phyloP scores from a whole-genome alignment of 2,329 filamentous ascomycete genomes.

The Cercospora citrullina region DNA sequence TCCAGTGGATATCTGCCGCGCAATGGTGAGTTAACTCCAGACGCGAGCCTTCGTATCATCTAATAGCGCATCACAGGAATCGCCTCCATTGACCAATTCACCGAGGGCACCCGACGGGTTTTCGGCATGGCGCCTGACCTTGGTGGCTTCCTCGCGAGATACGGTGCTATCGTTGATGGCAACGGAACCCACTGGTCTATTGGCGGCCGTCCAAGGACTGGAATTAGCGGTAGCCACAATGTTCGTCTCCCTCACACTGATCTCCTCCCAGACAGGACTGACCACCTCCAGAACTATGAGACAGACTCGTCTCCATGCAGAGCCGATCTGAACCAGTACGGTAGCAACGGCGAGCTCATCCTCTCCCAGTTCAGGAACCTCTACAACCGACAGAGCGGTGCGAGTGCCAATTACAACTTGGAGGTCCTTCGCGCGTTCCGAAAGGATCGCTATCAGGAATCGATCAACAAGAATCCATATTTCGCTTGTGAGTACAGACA shows the following conservation, averaged over 20 bases:
- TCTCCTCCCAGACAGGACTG: neutral
- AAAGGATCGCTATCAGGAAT: constrained; percentile 31
- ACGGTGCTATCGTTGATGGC: constrained; percentile 25
- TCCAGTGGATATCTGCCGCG: constrained; percentile 31
- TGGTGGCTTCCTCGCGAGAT: constrained; percentile 24
- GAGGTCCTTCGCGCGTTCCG: constrained; percentile 34
- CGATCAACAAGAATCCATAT: constrained; percentile 39
- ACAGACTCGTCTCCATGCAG: constrained; percentile 38
- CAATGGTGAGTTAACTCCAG: constrained; percentile 17
- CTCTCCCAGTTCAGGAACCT: constrained; percentile 29
- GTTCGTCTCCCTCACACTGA: neutral
- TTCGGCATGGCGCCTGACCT: constrained; percentile 38
- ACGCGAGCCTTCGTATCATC: constrained; percentile 12
- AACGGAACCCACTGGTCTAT: constrained; percentile 28
- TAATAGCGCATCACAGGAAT: constrained; percentile 31
- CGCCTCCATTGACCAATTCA: constrained; percentile 40
- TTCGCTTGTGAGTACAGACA: constrained; percentile 26
- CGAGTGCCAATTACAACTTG: constrained; percentile 35
- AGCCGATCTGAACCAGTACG: constrained; percentile 37
- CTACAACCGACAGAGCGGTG: constrained; percentile 30
- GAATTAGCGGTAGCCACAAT: constrained; percentile 37
- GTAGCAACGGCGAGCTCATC: constrained; percentile 23
- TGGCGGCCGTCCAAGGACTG: constrained; percentile 24
- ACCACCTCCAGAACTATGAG: constrained; percentile 35
- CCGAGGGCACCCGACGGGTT: constrained; percentile 32